Evolutionary conservation across 495 filamentous ascomycete species (phyloP), one percentile per base, ranked within the genome.

Genomic region (Annulohypoxylon nitens): DNA sequence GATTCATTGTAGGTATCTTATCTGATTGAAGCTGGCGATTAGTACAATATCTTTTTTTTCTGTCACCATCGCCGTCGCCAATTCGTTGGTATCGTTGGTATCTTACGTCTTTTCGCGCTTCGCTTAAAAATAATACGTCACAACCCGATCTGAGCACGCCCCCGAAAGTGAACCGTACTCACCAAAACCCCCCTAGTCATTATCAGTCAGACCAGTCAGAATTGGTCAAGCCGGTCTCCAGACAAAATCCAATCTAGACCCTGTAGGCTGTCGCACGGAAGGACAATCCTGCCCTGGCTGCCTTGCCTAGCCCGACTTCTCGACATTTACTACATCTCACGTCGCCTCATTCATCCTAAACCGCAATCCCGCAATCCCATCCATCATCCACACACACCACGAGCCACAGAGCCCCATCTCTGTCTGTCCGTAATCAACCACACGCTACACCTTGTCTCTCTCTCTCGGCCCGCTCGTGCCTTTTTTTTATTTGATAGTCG

Each of bases 321-420:
- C 54, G 34, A 73, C 60, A 50, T 67, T 71, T 30, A 30, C 30
- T 53, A 64, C 63, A 63, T 67, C 34, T 68, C 64, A 64, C 51
- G 45, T 73, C 61, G 61, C 65, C 60, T 73, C 71, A 69, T 18
- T 65, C 64, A 68, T 62, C 47, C 25, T 18, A 68, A 57, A 64
- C 45, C 64, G 41, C 57, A 54, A 59, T 36, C 58, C 63, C 39
- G 39, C 39, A 43, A 43, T 43, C 39, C 39, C 39, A 63, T 58
- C 39, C 39, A 63, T 58, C 64, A 61, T 64, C 59, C 53, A 60
- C 53, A 60, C 53, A 65, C 68, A 61, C 68, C 68, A 73, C 71
- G 71, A 73, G 71, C 71, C 71, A 69, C 71, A 73, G 55, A 69
- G 71, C 71, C 71, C 71, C 71, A 73, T 73, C 71, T 64, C 62